phyloP scores from a whole-genome alignment of 495 filamentous ascomycete genomes.

The Antarctomyces pellizariae region DNA sequence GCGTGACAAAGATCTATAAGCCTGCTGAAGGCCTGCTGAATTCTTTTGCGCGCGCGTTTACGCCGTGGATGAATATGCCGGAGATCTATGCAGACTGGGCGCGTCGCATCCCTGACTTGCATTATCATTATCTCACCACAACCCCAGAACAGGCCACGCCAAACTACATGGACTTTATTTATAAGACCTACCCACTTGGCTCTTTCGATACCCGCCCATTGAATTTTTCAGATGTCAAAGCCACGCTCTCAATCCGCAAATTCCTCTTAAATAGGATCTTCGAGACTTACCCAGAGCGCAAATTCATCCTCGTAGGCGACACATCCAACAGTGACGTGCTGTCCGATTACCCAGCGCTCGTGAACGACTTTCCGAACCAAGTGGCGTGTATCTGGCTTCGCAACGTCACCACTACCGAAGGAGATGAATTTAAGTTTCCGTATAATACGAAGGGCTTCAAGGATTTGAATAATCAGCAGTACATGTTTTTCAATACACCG shows the following conservation, averaged over 20 bases:
- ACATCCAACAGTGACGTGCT: conserved; percentile 61
- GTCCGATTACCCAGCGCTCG: conserved; percentile 46
- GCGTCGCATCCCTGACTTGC: conserved; percentile 29
- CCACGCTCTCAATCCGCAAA: conserved; percentile 44
- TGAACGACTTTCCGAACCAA: conserved; percentile 35
- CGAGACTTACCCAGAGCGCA: conserved; percentile 47
- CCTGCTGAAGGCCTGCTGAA: conserved; percentile 52
- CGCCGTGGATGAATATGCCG: conserved; percentile 59
- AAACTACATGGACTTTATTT: conserved; percentile 66
- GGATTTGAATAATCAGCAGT: conserved; percentile 31
- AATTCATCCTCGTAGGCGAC: conserved; percentile 55
- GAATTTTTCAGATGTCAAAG: conserved; percentile 51
- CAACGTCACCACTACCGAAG: conserved; percentile 49
- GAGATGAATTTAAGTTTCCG: conserved; percentile 39
- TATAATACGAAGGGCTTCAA: conserved; percentile 55
- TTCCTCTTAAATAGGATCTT: conserved; percentile 46
- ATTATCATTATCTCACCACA: conserved; percentile 71
- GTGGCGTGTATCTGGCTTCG: conserved; percentile 61
- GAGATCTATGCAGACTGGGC: conserved; percentile 48
- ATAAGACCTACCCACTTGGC: conserved; percentile 42
- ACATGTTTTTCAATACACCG: conserved; percentile 57
- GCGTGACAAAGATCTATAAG: conserved; percentile 61
- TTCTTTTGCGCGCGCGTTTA: conserved; percentile 48
- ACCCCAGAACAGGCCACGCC: conserved; percentile 59
- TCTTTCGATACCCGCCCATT: conserved; percentile 44